Conservation (phyloP, 371 early-diverging fungal genomes). For the Rhizomucor pusillus region DNA sequence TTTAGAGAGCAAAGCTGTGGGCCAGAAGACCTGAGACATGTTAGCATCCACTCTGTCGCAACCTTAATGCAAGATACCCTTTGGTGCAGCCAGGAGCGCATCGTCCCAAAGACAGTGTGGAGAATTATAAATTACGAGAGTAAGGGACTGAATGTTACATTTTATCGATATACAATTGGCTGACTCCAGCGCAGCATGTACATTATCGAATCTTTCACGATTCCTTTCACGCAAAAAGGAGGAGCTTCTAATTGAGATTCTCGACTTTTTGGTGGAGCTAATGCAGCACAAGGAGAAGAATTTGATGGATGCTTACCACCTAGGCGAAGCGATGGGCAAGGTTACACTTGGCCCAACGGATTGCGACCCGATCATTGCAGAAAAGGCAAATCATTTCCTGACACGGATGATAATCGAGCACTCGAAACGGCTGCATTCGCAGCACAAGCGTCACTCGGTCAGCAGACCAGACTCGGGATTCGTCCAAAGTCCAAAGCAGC, state of each 20-base stretch:
- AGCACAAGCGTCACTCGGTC: constrained; percentile 10
- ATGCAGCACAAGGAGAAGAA: constrained; percentile 41
- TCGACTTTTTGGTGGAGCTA: constrained; percentile 41
- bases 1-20: constrained; percentile 34
- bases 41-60: constrained; percentile 45
- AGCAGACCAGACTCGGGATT: constrained; percentile 27
- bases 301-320: constrained; percentile 36
- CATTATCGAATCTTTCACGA: constrained; percentile 30
- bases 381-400: constrained; percentile 42
- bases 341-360: constrained; percentile 41
- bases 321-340: constrained; percentile 50
- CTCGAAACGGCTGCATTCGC: constrained; percentile 23
- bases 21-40: constrained; percentile 27
- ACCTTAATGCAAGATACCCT: constrained; percentile 49
- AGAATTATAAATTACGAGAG: constrained; percentile 45
- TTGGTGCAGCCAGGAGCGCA: constrained; percentile 42
- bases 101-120: constrained; percentile 45
- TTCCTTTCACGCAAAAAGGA: constrained; percentile 26
- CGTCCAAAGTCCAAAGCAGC: constrained; percentile 1
- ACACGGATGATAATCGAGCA: constrained; percentile 48
- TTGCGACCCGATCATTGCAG: constrained; percentile 41
- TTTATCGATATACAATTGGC: not conserved
- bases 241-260: constrained; percentile 30
- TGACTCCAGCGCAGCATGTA: constrained; percentile 26
- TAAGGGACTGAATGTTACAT: constrained; percentile 16